Base-by-base conservation (phyloP, 805 yeast species). In the Kuraishia hungarica region DNA sequence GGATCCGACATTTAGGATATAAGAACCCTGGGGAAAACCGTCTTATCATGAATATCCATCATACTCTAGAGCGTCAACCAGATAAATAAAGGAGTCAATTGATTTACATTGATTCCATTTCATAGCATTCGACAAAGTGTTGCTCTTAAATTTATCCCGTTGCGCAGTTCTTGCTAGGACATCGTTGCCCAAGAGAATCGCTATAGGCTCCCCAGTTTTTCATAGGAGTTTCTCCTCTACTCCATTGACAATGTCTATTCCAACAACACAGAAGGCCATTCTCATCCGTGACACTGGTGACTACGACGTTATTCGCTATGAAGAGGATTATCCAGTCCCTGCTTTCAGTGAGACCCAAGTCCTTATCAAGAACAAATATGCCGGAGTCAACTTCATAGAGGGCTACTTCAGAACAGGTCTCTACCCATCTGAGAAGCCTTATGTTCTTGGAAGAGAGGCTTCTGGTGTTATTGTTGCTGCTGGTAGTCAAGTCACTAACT, bases 321-420 rank as follows among this genome's bases (percentile, higher is more conserved):
- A 81, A 63, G 78, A 74, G 39, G 84, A 83, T 46, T 67, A 72
- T 43, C 82, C 85, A 2, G 79, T 84, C 5, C 96, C 96, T 2
- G 65, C 70, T 50, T 74, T 86, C 53, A 65, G 71, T 4, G 76
- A 73, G 2, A 74, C 77, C 53, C 89, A 89, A 57, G 65, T 92
- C 11, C 73, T 92, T 51, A 75, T 92, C 64, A 85, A 86, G 69
- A 88, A 87, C 75, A 76, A 73, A 55, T 90, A 80, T 61, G 77
- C 91, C 13, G 98, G 98, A 39, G 72, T 90, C 63, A 90, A 90
- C 62, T 87, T 80, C 73, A 86, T 90, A 60, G 97, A 92, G 63
- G 75, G 83, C 2, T 92, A 91, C 70, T 89, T 87, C 73, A 80
- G 97, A 64, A 79, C 72, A 53, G 97, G 97, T 3, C 63, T 86